Evolutionary conservation across 2,329 filamentous ascomycete species (phyloP), one percentile per base, ranked within the genome.

Genomic region (Aspergillus aculeatus): DNA sequence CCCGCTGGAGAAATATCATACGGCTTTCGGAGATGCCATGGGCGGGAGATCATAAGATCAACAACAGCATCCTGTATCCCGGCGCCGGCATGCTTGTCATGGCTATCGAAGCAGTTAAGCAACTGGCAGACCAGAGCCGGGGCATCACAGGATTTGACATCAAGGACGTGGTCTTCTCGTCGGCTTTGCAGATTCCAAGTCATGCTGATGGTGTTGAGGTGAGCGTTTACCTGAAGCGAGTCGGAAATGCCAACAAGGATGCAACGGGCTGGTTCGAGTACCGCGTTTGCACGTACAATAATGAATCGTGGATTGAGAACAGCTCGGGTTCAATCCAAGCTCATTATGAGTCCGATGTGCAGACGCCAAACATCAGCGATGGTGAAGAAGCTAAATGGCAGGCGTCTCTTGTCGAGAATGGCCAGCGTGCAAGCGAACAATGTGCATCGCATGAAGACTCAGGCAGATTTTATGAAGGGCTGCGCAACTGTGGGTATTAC

Each of bases 1-100:
- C 73, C 0, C 63, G 54, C 35, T 83, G 81, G 81, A 72, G 80
- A 9, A 78, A 80, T 53, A 69, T 80, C 19, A 69, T 82, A 10
- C 72, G 74, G 0, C 56, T 78, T 0, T 56, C 50, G 0, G 63
- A 68, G 14, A 47, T 60, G 29, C 64, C 66, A 1, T 84, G 82
- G 82, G 61, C 83, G 1, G 65, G 69, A 0, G 77, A 83, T 51
- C 81, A 83, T 57, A 68, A 75, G 29, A 56, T 65, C 35, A 53
- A 64, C 19, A 57, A 53, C 3, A 48, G 52, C 2, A 54, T 62
- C 11, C 29, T 69, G 5, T 70, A 66, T 47, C 67, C 69, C 0
- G 61, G 50, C 11, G 59, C 63, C 1, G 67, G 64, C 4, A 64
- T 65, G 38, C 47, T 65, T 12, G 62, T 61, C 9, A 68, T 64